These are phyloP conservation scores for Fermentozyma sake DNA, from an alignment of 1,139 yeast genomes.

Conservation along the genomic window DNA sequence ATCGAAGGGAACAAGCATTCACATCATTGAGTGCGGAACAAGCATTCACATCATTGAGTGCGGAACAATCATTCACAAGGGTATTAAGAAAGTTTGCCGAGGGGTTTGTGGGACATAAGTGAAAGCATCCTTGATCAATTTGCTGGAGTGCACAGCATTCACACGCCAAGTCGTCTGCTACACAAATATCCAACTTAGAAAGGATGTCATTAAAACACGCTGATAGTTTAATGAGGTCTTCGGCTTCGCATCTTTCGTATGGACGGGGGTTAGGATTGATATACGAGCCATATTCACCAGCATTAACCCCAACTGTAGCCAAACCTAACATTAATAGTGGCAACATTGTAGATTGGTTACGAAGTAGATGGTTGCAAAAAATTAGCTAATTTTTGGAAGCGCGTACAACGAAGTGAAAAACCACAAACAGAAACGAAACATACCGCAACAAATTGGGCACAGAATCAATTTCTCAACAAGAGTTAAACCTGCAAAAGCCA, in stretches of 20 bases:
- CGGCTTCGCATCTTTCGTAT: constrained; percentile 32
- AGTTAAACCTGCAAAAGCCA: too few relatives aligned
- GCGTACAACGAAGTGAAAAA: too few relatives aligned
- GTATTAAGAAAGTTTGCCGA: constrained; percentile 44
- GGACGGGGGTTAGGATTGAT: constrained; percentile 45
- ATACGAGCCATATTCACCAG: constrained; percentile 38
- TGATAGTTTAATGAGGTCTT: constrained; percentile 39
- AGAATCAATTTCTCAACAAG: too few relatives aligned
- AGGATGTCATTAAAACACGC: constrained; percentile 45
- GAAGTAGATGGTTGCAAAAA: too few relatives aligned
- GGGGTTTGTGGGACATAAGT: constrained; percentile 46
- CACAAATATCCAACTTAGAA: constrained; percentile 42
- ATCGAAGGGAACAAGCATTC: constrained; percentile 50
- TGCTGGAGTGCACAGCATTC: constrained; percentile 54
- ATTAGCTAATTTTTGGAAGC: too few relatives aligned
- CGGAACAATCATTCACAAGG: constrained; percentile 41
- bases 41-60: constrained; percentile 46
- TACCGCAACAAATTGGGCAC: too few relatives aligned
- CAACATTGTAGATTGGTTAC: too few relatives aligned
- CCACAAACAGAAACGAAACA: too few relatives aligned
- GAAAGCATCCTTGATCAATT: constrained; percentile 41
- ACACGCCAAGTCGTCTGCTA: constrained; percentile 50
- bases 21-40: constrained; percentile 45
- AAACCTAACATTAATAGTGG: too few relatives aligned
- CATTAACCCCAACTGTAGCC: too few relatives aligned